Base-by-base conservation (phyloP, 2,329 filamentous ascomycete species). In the Zymoseptoria pseudotritici region DNA sequence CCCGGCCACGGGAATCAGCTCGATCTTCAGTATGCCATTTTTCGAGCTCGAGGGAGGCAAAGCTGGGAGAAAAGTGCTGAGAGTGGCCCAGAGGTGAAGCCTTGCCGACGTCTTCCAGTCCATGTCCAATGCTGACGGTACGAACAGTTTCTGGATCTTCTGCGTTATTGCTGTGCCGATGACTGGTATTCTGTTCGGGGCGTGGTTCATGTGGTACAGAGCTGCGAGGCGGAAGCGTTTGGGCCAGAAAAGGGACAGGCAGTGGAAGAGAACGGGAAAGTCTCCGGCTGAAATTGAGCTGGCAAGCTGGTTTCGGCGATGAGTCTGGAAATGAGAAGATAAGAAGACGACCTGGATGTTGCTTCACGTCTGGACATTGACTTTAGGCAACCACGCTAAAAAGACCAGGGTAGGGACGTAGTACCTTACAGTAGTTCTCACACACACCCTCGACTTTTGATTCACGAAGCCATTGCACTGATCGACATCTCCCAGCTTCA, bases 91-190 rank as follows among this genome's bases (percentile, higher is more conserved):
- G n/a, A 46, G 50, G 54, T 26, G 21, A 17, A 52, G n/a, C 19
- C 20, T 6, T 17, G n/a, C 7, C 50, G 22, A 29, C 26, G 26
- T 29, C n/a, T 24, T 52, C 20, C 4, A 7, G 50, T 52, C 20
- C 3, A 10, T 9, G 2, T 52, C 5, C 50, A 17, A 26, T n/a
- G 17, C 55, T 26, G 50, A 31, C 8, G 54, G 51, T 2, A 42
- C 50, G 2, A 36, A n/a, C 42, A 53, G 52, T 19, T 61, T 63
- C n/a, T 64, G 62, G 62, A 58, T 64, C n/a, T 64, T 64, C 31
- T 64, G 62, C 58, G 58, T 58, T 0, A 58, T 64, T 17, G 56
- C 58, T 1, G 36, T 64, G 17, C 58, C 58, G 19, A 19, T 62
- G 29, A 64, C 58, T 4, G 17, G 58, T 2, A n/a, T 55, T 8